phyloP scores from a whole-genome alignment of 805 yeast genomes.

The Candida vaughaniae region DNA sequence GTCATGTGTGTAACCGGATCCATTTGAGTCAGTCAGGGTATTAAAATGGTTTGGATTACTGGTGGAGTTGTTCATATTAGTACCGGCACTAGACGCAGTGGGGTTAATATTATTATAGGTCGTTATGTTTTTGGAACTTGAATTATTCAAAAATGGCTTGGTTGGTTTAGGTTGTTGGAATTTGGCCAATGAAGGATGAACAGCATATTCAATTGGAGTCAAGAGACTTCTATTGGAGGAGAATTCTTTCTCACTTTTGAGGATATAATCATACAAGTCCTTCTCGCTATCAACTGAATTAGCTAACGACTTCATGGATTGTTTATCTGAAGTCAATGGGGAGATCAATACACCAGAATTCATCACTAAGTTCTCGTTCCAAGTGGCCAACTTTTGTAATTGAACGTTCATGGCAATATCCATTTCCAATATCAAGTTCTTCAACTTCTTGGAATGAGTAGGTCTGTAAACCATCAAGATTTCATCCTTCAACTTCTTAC shows the following conservation, averaged over 20 bases:
- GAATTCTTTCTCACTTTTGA: conserved; percentile 40
- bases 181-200: conserved; percentile 61
- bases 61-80: background rate
- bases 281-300: conserved; percentile 77
- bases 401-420: conserved; percentile 90
- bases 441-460: conserved; percentile 64
- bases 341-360: conserved; percentile 81
- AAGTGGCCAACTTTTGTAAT: conserved; percentile 83
- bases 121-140: no score
- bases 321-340: conserved; percentile 59
- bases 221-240: conserved; percentile 45
- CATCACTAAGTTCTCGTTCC: conserved; percentile 78
- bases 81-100: background rate
- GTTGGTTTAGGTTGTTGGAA: conserved; percentile 24
- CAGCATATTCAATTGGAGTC: conserved; percentile 67
- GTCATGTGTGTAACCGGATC: background rate
- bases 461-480: conserved; percentile 77
- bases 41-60: background rate
- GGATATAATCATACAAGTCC: conserved; percentile 70
- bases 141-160: conserved; percentile 32
- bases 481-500: conserved; percentile 72
- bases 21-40: background rate
- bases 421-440: conserved; percentile 76
- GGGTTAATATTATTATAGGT: no score
- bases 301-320: conserved; percentile 78